Evolutionary conservation across 176 grass and related monocot species (phyloP), one percentile per base, ranked within the genome.

Genomic region (Miscanthus lutarioriparius): DNA sequence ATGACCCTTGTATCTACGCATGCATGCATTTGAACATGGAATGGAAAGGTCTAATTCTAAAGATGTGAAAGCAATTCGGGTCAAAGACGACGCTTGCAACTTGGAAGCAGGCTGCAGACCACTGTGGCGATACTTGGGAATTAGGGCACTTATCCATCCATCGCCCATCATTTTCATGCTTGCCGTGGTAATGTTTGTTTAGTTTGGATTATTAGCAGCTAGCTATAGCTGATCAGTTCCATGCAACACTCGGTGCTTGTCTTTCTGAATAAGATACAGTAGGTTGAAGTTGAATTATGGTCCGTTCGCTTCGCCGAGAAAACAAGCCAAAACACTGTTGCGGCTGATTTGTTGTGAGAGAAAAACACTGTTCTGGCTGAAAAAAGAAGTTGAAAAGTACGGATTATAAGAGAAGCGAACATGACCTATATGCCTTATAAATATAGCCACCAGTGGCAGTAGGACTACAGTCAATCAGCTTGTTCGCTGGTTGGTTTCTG

Each of bases 41-140:
- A 88, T 8, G 19, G 78, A 74, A 58, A 67, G 61, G 75, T 87
- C 88, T 79, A 83, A 83, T 86, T 87, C 88, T 79, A 83, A 83
- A 90, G 80, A 67, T 87, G 17, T 69, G 17, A 61, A 75, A 87
- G 89, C 26, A 75, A 13, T 80, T 80, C 39, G 4, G 78, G 84
- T 87, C 84, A 87, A 83, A 80, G 84, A 90, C 62, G 84, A 90
- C 62, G 80, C n/a, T 83, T 83, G 43, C 80, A 79, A 67, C 84
- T 83, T 74, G 44, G 84, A 83, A 76, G 36, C 13, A 67, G 71
- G 74, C 71, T 51, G 54, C 20, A 59, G 22, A 59, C 54, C 22
- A 59, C 54, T 59, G 54, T 23, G 54, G 54, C 54, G 22, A 22
- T 59, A 59, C 54, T 59, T 59, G 54, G 54, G 54, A 26, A 12